A percentile compares a stretch with the other conserved stretches of the same genome.
These are phyloP conservation scores for Astragalus membranaceus DNA, from an alignment of 306 rosid genomes.

Conservation along the genomic window DNA sequence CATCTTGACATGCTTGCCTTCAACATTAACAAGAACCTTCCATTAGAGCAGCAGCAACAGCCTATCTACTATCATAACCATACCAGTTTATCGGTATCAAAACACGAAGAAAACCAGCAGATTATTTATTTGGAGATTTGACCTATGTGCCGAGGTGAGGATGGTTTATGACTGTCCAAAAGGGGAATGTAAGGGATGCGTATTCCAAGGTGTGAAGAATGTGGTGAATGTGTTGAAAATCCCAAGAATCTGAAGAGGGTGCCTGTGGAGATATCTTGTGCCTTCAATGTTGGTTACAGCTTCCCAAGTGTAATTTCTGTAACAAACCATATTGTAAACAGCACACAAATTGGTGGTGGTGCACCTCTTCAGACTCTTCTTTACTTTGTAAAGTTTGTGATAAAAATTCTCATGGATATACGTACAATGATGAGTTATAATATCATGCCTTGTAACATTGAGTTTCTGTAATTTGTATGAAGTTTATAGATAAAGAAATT, in stretches of 20 bases:
- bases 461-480: neutral
- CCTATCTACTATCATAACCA: slow-evolving; percentile 37
- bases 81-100: neutral
- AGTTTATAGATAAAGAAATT: neutral
- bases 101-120: slow-evolving; percentile 4
- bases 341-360: slow-evolving; percentile 36
- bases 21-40: slow-evolving; percentile 25
- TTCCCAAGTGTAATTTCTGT: slow-evolving; percentile 76
- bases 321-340: slow-evolving; percentile 71
- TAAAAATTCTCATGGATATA: slow-evolving; percentile 21
- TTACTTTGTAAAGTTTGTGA: slow-evolving; percentile 55
- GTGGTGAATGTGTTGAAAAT: slow-evolving; percentile 53
- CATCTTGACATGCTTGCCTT: slow-evolving; percentile 41
- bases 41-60: slow-evolving; percentile 9
- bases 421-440: slow-evolving; percentile 12
- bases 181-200: slow-evolving; percentile 62
- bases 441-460: neutral
- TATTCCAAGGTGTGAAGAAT: slow-evolving; percentile 70
- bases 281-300: slow-evolving; percentile 60
- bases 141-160: slow-evolving; percentile 55
- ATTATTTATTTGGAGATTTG: slow-evolving; percentile 56
- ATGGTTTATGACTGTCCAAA: slow-evolving; percentile 62
- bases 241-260: slow-evolving; percentile 43
- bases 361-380: slow-evolving; percentile 28
- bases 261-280: slow-evolving; percentile 60